These are phyloP conservation scores for Sphaerulina musiva DNA, from an alignment of 2,329 filamentous ascomycete species.

Conservation along the genomic window DNA sequence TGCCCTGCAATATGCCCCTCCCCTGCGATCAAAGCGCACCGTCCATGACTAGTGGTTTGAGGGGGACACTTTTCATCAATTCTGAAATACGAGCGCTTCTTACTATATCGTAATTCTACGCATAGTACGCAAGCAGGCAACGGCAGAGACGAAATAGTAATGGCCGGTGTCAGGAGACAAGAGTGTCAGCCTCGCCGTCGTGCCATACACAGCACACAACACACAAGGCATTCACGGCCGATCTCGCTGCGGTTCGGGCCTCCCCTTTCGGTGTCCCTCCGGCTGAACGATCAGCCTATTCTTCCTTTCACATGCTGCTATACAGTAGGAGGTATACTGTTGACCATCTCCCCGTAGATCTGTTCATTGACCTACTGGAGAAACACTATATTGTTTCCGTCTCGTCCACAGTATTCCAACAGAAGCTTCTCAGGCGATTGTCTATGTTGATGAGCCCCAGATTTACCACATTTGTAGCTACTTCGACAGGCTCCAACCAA, in stretches of 20 bases:
- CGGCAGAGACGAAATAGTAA: too few relatives aligned
- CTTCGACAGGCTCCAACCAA: not conserved
- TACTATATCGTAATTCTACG: too few relatives aligned
- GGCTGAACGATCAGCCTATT: conserved; percentile 6
- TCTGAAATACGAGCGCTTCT: too few relatives aligned
- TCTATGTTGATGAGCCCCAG: not conserved
- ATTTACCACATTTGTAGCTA: not conserved
- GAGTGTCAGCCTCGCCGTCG: too few relatives aligned
- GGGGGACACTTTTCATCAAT: too few relatives aligned
- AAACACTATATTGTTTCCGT: not conserved
- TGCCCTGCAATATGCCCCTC: too few relatives aligned
- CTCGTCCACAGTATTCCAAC: not conserved
- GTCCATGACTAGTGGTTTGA: too few relatives aligned
- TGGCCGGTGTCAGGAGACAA: too few relatives aligned
- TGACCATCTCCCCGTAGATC: too few relatives aligned
- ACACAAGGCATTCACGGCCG: not conserved
- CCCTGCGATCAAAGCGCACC: too few relatives aligned
- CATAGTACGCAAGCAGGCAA: too few relatives aligned
- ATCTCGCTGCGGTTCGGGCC: conserved; percentile 2
- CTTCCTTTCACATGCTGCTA: not conserved
- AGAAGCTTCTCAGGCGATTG: not conserved
- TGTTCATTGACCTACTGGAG: not conserved
- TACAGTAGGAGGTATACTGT: not conserved
- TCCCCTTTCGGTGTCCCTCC: not conserved
- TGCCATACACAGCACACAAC: too few relatives aligned